Evolutionary conservation across 345 rosid genomes (phyloP), one percentile per base, ranked within the genome.

Genomic region (Salix dunnii): DNA sequence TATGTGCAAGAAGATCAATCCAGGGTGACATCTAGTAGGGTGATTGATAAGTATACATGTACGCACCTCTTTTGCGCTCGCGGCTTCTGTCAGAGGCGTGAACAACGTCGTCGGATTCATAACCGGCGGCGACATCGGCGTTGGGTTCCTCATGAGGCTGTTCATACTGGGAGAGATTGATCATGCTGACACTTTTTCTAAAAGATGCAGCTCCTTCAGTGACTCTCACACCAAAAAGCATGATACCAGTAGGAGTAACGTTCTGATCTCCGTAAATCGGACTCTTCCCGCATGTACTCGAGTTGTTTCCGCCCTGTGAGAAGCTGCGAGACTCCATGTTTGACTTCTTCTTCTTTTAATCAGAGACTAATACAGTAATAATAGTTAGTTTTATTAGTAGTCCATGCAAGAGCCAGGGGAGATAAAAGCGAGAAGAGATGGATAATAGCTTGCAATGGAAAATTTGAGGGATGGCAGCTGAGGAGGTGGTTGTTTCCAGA

Each of bases 191-290:
- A 74, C 89, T 91, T 80, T 91, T 91, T 20, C 94, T 79, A 48
- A 91, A 90, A 6, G 93, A 82, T 30, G 76, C 48, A 8, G 43
- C 73, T n/a, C 78, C 93, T 35, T 84, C 86, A 0, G 86, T 83
- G n/a, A 91, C 83, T 21, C 90, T 86, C 5, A 91, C 97, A 21
- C 97, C 97, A 68, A 91, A 91, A 18, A 91, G 81, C 96, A 88
- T 89, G 86, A 88, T 86, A 3, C 86, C 90, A 74, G 86, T 88
- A 73, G 83, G 49, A 43, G 49, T 43, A 48, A 48, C 53, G 53
- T 48, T 48, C 20, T 48, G 53, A 48, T 48, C 53, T 48, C 53
- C 53, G 5, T 20, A 14, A 48, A 21, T 2, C 20, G 53, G 53
- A 38, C 61, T 72, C 70, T 84, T 88, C 9, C 70, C 83, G 72